These are phyloP conservation scores for Uronychia setigera DNA, from an alignment of 73 alveolate species.

Conservation along the genomic window DNA sequence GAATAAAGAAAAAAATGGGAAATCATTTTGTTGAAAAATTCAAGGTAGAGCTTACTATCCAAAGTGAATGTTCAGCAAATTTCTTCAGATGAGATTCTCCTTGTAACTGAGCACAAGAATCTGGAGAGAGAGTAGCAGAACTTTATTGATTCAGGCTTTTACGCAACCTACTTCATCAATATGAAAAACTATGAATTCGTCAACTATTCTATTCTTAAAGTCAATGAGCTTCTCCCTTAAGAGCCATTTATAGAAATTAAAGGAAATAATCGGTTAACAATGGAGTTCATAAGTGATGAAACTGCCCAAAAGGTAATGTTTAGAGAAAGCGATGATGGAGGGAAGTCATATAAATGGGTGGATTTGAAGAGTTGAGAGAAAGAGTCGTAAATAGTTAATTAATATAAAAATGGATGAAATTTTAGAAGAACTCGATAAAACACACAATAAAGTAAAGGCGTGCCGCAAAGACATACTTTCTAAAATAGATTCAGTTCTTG, in stretches of 20 bases:
- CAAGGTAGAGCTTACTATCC: not conserved
- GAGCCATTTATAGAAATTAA: not conserved
- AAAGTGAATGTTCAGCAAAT: not conserved
- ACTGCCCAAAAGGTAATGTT: not conserved
- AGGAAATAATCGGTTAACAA: too few relatives aligned
- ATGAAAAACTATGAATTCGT: not conserved
- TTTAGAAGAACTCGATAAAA: slow-evolving; percentile 24
- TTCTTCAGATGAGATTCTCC: not conserved
- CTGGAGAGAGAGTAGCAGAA: not conserved
- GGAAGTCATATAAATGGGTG: slow-evolving; percentile 30
- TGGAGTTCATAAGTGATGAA: not conserved
- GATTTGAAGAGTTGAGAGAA: not conserved
- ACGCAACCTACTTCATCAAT: not conserved
- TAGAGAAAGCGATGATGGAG: not conserved
- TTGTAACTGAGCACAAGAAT: not conserved
- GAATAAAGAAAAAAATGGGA: not conserved
- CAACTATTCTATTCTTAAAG: not conserved
- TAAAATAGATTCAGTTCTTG: slow-evolving; percentile 25
- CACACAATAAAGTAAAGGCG: slow-evolving; percentile 22
- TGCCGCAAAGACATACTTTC: slow-evolving; percentile 37
- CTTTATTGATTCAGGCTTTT: too few relatives aligned
- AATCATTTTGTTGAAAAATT: not conserved
- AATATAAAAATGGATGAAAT: slow-evolving; percentile 17
- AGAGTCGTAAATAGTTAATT: not conserved
- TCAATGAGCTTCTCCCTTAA: not conserved